Evolutionary conservation across 2,329 filamentous ascomycete genomes (phyloP).

Genomic region (Alternaria triticina): DNA sequence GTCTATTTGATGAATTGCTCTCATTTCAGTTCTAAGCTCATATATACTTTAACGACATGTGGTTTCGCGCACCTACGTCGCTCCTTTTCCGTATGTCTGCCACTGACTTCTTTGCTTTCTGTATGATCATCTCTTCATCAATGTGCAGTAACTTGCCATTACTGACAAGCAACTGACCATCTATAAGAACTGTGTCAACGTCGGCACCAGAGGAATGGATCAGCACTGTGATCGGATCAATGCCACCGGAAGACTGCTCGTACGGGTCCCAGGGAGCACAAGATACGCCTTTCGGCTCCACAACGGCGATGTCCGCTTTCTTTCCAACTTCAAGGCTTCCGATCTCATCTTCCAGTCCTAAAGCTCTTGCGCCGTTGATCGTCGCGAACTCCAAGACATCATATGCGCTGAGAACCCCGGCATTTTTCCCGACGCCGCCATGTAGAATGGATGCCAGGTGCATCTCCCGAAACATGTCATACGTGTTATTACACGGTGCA

Average conservation of each 20-base stretch:
- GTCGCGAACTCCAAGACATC: conserved; percentile 31
- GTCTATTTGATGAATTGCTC: conserved; percentile 15
- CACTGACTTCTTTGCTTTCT: conserved; percentile 16
- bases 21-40: conserved; percentile 10
- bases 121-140: conserved; percentile 10
- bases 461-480: conserved; percentile 40
- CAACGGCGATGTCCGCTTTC: conserved; percentile 52
- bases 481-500: conserved; percentile 39
- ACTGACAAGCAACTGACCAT: conserved; percentile 22
- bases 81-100: conserved; percentile 21
- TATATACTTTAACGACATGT: conserved; percentile 32
- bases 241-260: conserved; percentile 33
- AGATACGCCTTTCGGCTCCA: conserved; percentile 40
- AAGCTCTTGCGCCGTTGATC: conserved; percentile 31
- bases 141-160: conserved; percentile 15
- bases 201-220: conserved; percentile 20
- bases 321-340: conserved; percentile 52
- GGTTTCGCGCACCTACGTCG: conserved; percentile 27
- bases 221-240: conserved; percentile 47
- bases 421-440: conserved; percentile 18
- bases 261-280: conserved; percentile 49
- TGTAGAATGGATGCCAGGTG: conserved; percentile 31
- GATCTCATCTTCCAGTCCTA: conserved; percentile 45
- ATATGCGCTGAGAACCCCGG: conserved; percentile 25
- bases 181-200: conserved; percentile 26